Evolutionary conservation across 2,329 filamentous ascomycete species (phyloP), one percentile per base, ranked within the genome.

Genomic region (Clathrospora elynae): DNA sequence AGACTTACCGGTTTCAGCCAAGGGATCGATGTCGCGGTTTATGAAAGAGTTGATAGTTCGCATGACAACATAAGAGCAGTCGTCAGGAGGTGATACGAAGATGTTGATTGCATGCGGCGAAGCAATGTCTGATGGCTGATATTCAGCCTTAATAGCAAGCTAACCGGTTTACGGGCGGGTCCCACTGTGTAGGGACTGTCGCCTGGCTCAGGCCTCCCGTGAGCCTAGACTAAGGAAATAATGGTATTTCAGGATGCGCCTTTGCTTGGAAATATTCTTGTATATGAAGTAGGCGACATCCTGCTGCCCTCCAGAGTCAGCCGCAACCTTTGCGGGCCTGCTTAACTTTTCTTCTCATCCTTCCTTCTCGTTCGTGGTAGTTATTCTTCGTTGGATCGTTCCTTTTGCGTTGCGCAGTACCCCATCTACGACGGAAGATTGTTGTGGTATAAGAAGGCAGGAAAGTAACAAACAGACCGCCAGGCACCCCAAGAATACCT

Each of bases 231-330:
- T 24, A 23, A 37, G 16, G 17, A 36, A 32, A 35, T 32, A 12
- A 37, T 24, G 36, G 17, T 20, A 28, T 22, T 4, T 32, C 14
- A 36, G 18, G 24, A 19, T 18, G 25, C 32, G 37, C 37, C 37
- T 32, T 16, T 26, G 19, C 34, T 35, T 32, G 11, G 32, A 36
- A 23, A 14, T 35, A 32, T 32, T 40, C 30, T 35, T 25, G 25
- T 49, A 36, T 42, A 35, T 49, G 24, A 43, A 19, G 26, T 30
- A 29, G 34, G 36, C 34, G 34, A 18, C 26, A n/a, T 38, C 33
- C 45, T 42, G 45, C 19, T 23, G 40, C 34, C 45, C 23, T 42
- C 7, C n/a, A 28, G 35, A 45, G 36, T 26, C 32, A 34, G 22
- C 20, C 30, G 30, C 18, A 31, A 24, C 20, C 40, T 25, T 42